phyloP scores from a whole-genome alignment of 2,329 filamentous ascomycete genomes.

The Gremmenia infestans region DNA sequence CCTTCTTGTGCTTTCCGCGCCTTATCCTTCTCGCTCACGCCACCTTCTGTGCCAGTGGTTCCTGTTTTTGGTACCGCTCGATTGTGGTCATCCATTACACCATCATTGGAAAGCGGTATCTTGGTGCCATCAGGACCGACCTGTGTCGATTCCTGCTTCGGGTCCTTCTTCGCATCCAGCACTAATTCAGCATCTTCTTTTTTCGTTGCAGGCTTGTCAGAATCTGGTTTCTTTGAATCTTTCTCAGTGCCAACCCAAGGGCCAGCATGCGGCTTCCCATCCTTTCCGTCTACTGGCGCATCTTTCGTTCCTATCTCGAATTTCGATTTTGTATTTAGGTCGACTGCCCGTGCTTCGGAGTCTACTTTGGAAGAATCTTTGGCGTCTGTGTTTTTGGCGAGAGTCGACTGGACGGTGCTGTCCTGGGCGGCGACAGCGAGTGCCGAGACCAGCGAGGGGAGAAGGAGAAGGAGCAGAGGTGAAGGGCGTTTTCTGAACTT shows the following conservation, averaged over 20 bases:
- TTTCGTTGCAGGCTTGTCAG: slow-evolving; percentile 35
- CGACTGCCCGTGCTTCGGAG: slow-evolving; percentile 18
- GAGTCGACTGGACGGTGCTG: slow-evolving; percentile 13
- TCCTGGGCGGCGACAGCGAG: slow-evolving; percentile 29
- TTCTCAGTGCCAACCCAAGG: slow-evolving; percentile 63
- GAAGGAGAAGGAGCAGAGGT: slow-evolving; percentile 55
- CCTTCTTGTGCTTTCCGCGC: slow-evolving; percentile 64
- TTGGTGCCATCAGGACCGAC: slow-evolving; percentile 54
- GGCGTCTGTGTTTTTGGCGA: slow-evolving; percentile 20
- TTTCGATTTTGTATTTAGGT: slow-evolving; percentile 30
- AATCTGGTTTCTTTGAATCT: slow-evolving; percentile 45
- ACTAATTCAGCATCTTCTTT: slow-evolving; percentile 33
- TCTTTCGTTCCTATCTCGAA: slow-evolving; percentile 58
- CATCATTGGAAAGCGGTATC: slow-evolving; percentile 63
- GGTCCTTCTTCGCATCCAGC: slow-evolving; percentile 42
- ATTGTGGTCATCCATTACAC: slow-evolving; percentile 89
- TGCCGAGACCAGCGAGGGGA: slow-evolving; percentile 49
- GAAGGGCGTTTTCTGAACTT: slow-evolving; percentile 50
- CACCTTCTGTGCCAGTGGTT: slow-evolving; percentile 82
- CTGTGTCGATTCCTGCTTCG: slow-evolving; percentile 46
- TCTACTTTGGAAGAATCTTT: slow-evolving; percentile 15
- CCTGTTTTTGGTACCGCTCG: slow-evolving; percentile 73
- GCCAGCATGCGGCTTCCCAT: slow-evolving; percentile 88
- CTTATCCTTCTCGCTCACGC: slow-evolving; percentile 83
- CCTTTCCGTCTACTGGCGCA: slow-evolving; percentile 85